These are phyloP conservation scores for Prosopis cineraria DNA, from an alignment of 306 rosid genomes.

Conservation along the genomic window DNA sequence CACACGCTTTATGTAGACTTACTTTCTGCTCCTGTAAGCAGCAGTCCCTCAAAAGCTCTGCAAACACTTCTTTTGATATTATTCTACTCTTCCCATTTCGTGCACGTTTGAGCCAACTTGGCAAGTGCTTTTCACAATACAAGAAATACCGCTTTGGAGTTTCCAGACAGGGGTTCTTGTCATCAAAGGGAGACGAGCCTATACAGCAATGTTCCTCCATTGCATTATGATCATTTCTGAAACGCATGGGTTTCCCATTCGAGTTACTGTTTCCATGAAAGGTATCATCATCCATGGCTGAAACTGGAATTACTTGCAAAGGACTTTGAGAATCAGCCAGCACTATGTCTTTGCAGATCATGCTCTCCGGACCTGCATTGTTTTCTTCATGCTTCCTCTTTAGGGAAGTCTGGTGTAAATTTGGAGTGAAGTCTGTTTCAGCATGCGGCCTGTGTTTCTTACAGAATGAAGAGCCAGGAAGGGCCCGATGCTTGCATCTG, in stretches of 20 bases:
- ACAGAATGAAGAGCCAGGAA: conserved; percentile 74
- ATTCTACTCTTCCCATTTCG: conserved; percentile 98
- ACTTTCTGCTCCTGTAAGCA: conserved; percentile 64
- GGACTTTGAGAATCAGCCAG: conserved; percentile 58
- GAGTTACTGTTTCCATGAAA: conserved; percentile 43
- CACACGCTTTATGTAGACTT: conserved; percentile 86
- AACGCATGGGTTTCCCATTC: conserved; percentile 47
- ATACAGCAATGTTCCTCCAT: conserved; percentile 58
- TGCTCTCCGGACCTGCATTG: conserved; percentile 47
- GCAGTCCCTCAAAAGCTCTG: conserved; percentile 82
- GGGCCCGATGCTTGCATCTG: conserved; percentile 90
- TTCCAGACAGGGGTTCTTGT: conserved; percentile 71
- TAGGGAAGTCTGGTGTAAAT: conserved; percentile 45
- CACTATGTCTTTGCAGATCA: conserved; percentile 54
- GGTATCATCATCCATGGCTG: conserved; percentile 47
- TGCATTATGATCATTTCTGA: conserved; percentile 47
- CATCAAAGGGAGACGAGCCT: conserved; percentile 67
- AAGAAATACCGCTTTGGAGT: conserved; percentile 74
- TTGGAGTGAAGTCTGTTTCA: conserved; percentile 49
- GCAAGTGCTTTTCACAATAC: conserved; percentile 91
- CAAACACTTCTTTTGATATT: conserved; percentile 86
- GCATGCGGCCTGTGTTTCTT: conserved; percentile 83
- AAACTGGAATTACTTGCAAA: conserved; percentile 58
- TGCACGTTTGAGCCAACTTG: conserved; percentile 99
- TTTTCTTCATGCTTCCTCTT: conserved; percentile 76